A percentile compares a stretch with the other conserved stretches of the same genome.
Evolutionary conservation across 768 basidiomycete species (phyloP).

Genomic region (Calocybe gangraenosa): DNA sequence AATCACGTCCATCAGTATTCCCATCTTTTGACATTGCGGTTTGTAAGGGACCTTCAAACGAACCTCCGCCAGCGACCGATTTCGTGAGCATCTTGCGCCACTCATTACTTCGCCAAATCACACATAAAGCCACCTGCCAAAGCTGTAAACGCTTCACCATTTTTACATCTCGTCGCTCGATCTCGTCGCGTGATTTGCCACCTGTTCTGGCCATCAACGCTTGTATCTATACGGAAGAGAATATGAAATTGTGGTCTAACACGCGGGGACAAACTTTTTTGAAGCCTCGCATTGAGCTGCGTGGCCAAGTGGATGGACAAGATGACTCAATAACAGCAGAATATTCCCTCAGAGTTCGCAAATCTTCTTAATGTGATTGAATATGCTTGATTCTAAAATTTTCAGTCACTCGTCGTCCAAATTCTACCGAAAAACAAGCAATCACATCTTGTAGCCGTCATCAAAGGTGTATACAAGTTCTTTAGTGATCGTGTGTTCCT

Average conservation of each 20-base stretch:
- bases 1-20: constrained; percentile 11
- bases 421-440: constrained; percentile 65
- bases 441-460: constrained; percentile 84
- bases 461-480: constrained; percentile 56
- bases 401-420: constrained; percentile 78
- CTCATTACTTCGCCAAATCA: constrained; percentile 77
- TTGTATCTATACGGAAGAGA: constrained; percentile 73
- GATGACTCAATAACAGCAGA: constrained; percentile 51
- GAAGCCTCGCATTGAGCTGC: constrained; percentile 48
- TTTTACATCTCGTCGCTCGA: constrained; percentile 67
- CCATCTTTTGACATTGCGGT: constrained; percentile 3
- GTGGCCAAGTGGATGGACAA: constrained; percentile 54
- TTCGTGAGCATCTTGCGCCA: constrained; percentile 68
- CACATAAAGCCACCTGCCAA: constrained; percentile 84
- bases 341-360: constrained; percentile 68
- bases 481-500: neutral
- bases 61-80: constrained; percentile 35
- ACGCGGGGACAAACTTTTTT: constrained; percentile 55
- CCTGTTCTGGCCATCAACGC: constrained; percentile 87
- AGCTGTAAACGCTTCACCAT: constrained; percentile 74
- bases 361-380: neutral
- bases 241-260: constrained; percentile 74
- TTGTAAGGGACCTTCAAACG: constrained; percentile 30
- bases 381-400: neutral
- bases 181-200: constrained; percentile 64